phyloP scores from a whole-genome alignment of 805 yeast species.

The Yarrowia phangngaensis region DNA sequence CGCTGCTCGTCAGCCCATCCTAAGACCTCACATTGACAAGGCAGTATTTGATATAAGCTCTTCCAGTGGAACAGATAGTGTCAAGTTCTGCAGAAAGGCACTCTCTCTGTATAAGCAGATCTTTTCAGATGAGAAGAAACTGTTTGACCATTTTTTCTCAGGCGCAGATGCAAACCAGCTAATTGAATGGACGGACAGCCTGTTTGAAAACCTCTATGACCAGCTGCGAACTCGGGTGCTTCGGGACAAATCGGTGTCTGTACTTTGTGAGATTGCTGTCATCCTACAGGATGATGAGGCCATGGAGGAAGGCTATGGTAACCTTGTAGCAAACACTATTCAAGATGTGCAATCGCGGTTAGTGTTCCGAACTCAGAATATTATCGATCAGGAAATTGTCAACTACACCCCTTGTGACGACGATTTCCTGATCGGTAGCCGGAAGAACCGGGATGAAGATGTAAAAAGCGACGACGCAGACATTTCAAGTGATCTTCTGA shows the following conservation, averaged over 20 bases:
- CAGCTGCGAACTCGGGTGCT: conserved; percentile 60
- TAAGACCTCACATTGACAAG: conserved; percentile 44
- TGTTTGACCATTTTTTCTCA: conserved; percentile 43
- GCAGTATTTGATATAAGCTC: conserved; percentile 40
- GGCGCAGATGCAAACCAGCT: conserved; percentile 40
- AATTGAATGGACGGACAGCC: conserved; percentile 55
- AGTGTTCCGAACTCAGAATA: conserved; percentile 71
- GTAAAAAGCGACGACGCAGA: conserved; percentile 1
- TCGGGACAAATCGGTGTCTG: conserved; percentile 63
- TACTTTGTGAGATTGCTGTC: conserved; percentile 70
- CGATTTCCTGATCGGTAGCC: conserved; percentile 59
- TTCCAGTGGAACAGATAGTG: conserved; percentile 43
- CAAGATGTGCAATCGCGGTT: conserved; percentile 77
- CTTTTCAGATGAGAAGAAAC: conserved; percentile 55
- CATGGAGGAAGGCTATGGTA: conserved; percentile 31
- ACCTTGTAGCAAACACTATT: conserved; percentile 34
- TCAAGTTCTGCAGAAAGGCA: conserved; percentile 59
- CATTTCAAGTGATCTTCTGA: conserved; percentile 34
- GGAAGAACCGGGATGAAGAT: conserved; percentile 17
- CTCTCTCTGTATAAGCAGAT: conserved; percentile 58
- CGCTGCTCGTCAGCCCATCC: conserved; percentile 49
- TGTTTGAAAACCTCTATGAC: conserved; percentile 78
- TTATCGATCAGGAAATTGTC: conserved; percentile 63
- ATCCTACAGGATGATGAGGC: conserved; percentile 61
- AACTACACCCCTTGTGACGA: conserved; percentile 62